Base-by-base conservation (phyloP, 2,329 filamentous ascomycete species). In the Lecanicillium sp. region DNA sequence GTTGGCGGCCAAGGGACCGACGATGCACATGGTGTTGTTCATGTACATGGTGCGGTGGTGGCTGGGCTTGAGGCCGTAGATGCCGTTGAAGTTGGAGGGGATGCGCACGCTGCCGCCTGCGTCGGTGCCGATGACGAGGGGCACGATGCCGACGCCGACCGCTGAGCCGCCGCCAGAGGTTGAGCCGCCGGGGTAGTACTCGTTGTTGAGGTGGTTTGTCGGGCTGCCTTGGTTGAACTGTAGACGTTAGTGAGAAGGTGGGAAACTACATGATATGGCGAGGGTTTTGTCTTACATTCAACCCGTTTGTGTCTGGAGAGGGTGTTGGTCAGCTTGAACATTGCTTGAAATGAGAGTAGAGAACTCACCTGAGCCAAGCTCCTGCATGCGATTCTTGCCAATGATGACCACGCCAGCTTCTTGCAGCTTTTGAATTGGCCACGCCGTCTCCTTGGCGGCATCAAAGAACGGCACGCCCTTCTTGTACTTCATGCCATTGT, bases 131-230 rank as follows among this genome's bases (percentile, higher is more conserved):
- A 89, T 66, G 2, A 77, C 74, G 44, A 87, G 78, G n/a, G 86
- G 85, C 3, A 89, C 70, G 17, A 92, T 61, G 2, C 86, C 86
- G 7, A 77, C 73, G 15, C 73, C 72, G 18, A 89, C 69, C 11
- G 79, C 74, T 38, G 87, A 90, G 1, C 72, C 84, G 3, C 75
- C 82, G 3, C 87, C 87, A 3, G 84, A 85, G 0, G 86, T 88
- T 0, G 84, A 89, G 19, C 87, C 87, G 34, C 87, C 87, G 4
- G 83, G 79, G 56, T 88, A 94, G 66, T 88, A 92, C 3, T 69
- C 59, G 14, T 70, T 66, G 60, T 90, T 89, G 58, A 85, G 76
- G 47, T 85, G 87, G 59, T 94, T 92, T 14, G 76, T 69, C 0
- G 87, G 83, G 0, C 85, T 87, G 28, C 86, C 86, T 54, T 77